Evolutionary conservation across 2,329 filamentous ascomycete species (phyloP), one percentile per base, ranked within the genome.

Genomic region (Thermoascus crustaceus): DNA sequence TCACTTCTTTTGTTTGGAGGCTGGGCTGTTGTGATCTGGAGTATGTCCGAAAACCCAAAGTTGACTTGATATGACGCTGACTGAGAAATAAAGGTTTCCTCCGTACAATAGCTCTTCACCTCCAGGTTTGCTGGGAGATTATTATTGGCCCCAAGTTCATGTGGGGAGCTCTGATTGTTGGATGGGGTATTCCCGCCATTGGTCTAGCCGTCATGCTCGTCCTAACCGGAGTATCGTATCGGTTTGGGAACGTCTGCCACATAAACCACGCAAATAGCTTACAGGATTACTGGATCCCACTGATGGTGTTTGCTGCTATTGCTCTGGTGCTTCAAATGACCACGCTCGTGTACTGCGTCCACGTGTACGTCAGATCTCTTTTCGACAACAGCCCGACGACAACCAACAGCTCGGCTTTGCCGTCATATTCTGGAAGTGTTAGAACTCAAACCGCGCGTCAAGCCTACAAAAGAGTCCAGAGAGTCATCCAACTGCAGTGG

Each of bases 51-150:
- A n/a, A 7, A 14, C 10, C 5, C 5, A 17, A 16, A 16, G 19
- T 16, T 19, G 9, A 30, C 8, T 20, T 10, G 25, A 30, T 18
- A n/a, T 23, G 24, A 24, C 11, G 17, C 25, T 39, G 22, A 38
- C 20, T 8, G 25, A 41, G 20, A 40, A n/a, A n/a, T 25, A 11
- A 26, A 57, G 78, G 88, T 44, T 94, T 95, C 57, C 73, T 95
- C 41, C 79, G 91, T 44, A 84, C 89, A 0, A 66, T 96, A 21
- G 94, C 87, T 4, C 80, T 98, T 50, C 91, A 98, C 61, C 77
- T 98, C 17, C 91, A 96, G 61, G 95, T 98, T 45, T 95, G 88
- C 68, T 98, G 91, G 91, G 87, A 96, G 59, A 73, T 93, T 21
- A 78, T 89, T 5, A 84, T 94, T 3, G 91, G 91, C 24, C 76